Evolutionary conservation across 1,284 basidiomycete genomes (phyloP).

Genomic region (Schizopora paradoxa): DNA sequence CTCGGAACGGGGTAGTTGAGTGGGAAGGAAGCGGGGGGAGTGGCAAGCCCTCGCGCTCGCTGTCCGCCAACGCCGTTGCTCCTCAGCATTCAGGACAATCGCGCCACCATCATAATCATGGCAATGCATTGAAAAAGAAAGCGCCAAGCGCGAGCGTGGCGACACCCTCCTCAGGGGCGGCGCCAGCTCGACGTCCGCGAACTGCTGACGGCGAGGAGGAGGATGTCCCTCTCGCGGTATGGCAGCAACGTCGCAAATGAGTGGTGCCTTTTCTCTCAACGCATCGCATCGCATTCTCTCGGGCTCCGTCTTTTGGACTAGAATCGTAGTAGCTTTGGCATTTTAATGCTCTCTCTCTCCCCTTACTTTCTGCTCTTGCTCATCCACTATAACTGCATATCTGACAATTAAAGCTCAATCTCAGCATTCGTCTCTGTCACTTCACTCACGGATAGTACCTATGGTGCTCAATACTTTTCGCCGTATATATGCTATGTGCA

Average conservation of each 20-base stretch:
- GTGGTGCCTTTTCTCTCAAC: neutral
- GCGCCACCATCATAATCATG: slow-evolving; percentile 35
- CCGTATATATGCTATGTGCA: no score
- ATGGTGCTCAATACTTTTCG: no score
- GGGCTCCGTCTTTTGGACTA: no score
- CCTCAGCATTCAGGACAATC: slow-evolving; percentile 32
- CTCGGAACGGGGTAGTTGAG: slow-evolving; percentile 27
- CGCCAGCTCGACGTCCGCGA: slow-evolving; percentile 37
- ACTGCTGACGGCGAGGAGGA: slow-evolving; percentile 57
- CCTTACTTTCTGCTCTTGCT: no score
- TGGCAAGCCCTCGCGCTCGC: slow-evolving; percentile 51
- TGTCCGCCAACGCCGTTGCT: slow-evolving; percentile 56
- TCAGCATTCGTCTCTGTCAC: no score
- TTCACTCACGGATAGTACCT: no score
- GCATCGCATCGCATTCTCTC: no score
- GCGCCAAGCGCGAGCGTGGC: slow-evolving; percentile 59
- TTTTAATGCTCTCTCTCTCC: no score
- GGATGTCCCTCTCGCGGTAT: slow-evolving; percentile 69
- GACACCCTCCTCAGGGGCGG: slow-evolving; percentile 28
- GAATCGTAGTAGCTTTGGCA: no score
- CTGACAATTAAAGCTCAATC: no score
- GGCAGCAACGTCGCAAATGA: slow-evolving; percentile 53
- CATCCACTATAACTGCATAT: no score
- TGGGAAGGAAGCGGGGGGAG: slow-evolving; percentile 26
- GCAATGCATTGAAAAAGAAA: slow-evolving; percentile 59